A percentile compares a stretch with the other conserved stretches of the same genome.
phyloP scores from a whole-genome alignment of 495 filamentous ascomycete genomes.

The Pyrenopolyporus hunteri region DNA sequence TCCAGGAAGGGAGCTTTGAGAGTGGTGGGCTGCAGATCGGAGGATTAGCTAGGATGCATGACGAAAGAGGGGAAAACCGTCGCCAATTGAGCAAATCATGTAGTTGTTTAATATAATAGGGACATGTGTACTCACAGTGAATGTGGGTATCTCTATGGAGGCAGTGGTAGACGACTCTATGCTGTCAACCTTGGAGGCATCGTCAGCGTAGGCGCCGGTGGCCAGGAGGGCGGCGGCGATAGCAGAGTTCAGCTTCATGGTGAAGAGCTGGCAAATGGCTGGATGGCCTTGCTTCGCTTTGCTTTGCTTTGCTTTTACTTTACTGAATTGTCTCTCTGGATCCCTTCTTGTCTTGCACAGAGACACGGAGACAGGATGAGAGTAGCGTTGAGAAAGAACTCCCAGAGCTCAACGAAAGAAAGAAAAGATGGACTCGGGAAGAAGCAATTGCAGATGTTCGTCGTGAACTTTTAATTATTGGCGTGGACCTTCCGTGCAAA shows the following conservation, averaged over 20 bases:
- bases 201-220: slow-evolving; percentile 75
- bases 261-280: slow-evolving; percentile 34
- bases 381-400: slow-evolving; percentile 43
- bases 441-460: slow-evolving; percentile 27
- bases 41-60: slow-evolving; percentile 37
- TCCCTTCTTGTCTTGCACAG: slow-evolving; percentile 35
- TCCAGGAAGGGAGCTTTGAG: slow-evolving; percentile 95
- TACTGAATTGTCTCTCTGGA: slow-evolving; percentile 17
- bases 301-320: background rate
- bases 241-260: slow-evolving; percentile 80
- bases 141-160: slow-evolving; percentile 72
- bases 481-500: slow-evolving; percentile 35
- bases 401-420: slow-evolving; percentile 51
- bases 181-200: slow-evolving; percentile 60
- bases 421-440: slow-evolving; percentile 36
- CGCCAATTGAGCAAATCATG: background rate
- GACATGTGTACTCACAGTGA: slow-evolving; percentile 72
- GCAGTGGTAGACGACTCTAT: slow-evolving; percentile 63
- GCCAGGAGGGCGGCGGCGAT: slow-evolving; percentile 72
- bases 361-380: slow-evolving; percentile 10
- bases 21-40: slow-evolving; percentile 71
- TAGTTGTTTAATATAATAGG: background rate
- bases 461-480: slow-evolving; percentile 41
- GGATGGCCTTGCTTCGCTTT: slow-evolving; percentile 7
- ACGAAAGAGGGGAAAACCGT: background rate